Conservation (phyloP, 2,329 filamentous ascomycete species). For the Epichloe uncinata region DNA sequence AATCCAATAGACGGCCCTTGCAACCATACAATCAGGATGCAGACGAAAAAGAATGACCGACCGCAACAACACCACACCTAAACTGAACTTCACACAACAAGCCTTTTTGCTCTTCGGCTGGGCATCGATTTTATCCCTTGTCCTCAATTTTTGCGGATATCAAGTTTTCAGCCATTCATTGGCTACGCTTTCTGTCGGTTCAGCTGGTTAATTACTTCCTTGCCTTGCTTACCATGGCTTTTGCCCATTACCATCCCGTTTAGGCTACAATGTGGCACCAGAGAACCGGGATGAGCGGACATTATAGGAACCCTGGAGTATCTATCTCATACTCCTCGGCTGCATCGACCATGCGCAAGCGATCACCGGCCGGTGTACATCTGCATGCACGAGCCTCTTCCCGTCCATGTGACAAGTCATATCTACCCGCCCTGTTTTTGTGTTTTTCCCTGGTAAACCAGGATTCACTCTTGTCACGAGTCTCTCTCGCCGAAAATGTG, state of each 20-base stretch:
- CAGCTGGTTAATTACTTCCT: background rate
- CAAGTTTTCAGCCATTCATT: background rate
- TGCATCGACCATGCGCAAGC: constrained; percentile 8
- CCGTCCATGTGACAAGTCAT: constrained; percentile 5
- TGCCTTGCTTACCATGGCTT: background rate
- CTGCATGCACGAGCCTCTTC: constrained; percentile 8
- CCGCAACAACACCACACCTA: background rate
- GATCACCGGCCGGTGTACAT: constrained; percentile 15
- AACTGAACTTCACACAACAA: background rate
- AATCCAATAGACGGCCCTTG: background rate
- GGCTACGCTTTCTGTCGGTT: background rate
- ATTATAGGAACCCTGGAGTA: background rate
- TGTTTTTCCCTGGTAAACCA: background rate
- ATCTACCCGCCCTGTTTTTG: background rate
- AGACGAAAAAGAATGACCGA: background rate
- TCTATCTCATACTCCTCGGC: constrained; percentile 3
- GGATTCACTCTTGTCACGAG: background rate
- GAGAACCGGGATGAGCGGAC: background rate
- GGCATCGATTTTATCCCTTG: background rate
- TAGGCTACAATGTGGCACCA: constrained; percentile 4
- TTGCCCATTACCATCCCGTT: constrained; percentile 3
- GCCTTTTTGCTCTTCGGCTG: background rate
- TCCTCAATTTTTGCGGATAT: background rate
- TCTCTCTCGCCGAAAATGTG: background rate
- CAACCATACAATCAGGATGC: background rate